A percentile compares a stretch with the other conserved stretches of the same genome.
phyloP scores from a whole-genome alignment of 768 basidiomycete species.

The Rhodotorula babjevae region DNA sequence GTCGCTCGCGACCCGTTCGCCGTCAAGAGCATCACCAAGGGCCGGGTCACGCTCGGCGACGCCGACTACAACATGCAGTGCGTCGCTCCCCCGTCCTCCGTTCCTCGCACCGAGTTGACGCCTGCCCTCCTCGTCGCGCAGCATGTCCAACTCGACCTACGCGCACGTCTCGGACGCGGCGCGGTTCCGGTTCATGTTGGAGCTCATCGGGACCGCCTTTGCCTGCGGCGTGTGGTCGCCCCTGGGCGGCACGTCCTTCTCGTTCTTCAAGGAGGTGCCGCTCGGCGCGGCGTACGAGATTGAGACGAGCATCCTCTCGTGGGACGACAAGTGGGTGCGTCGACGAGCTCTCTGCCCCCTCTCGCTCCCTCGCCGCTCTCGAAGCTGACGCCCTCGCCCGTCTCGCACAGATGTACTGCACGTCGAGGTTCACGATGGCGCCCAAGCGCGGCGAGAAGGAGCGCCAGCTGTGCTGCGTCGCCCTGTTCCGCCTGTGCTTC shows the following conservation, averaged over 20 bases:
- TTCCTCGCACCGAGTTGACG: neutral
- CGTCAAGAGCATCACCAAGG: slow-evolving; percentile 14
- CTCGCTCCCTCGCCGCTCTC: fast-evolving
- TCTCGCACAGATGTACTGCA: slow-evolving; percentile 23
- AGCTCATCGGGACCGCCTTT: slow-evolving; percentile 24
- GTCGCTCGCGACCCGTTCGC: slow-evolving; percentile 28
- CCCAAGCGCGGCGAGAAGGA: slow-evolving; percentile 8
- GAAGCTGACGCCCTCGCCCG: neutral
- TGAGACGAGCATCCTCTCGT: slow-evolving; percentile 15
- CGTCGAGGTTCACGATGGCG: slow-evolving; percentile 32
- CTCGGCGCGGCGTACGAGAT: slow-evolving; percentile 28
- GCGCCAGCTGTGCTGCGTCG: slow-evolving; percentile 33
- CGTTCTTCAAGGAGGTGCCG: slow-evolving; percentile 32
- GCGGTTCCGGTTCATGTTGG: slow-evolving; percentile 29
- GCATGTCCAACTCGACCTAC: slow-evolving; percentile 37
- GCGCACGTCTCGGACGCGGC: slow-evolving; percentile 20
- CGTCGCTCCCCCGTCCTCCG: neutral
- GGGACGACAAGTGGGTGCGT: slow-evolving; percentile 35
- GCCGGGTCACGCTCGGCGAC: neutral
- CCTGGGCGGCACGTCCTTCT: slow-evolving; percentile 16
- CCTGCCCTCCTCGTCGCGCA: neutral
- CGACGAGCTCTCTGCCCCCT: neutral
- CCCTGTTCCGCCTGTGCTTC: slow-evolving; percentile 32
- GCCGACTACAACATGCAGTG: slow-evolving; percentile 33
- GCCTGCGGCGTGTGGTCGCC: slow-evolving; percentile 18